Evolutionary conservation across 129 eudicot species (phyloP).

Genomic region (Smallanthus sonchifolius): DNA sequence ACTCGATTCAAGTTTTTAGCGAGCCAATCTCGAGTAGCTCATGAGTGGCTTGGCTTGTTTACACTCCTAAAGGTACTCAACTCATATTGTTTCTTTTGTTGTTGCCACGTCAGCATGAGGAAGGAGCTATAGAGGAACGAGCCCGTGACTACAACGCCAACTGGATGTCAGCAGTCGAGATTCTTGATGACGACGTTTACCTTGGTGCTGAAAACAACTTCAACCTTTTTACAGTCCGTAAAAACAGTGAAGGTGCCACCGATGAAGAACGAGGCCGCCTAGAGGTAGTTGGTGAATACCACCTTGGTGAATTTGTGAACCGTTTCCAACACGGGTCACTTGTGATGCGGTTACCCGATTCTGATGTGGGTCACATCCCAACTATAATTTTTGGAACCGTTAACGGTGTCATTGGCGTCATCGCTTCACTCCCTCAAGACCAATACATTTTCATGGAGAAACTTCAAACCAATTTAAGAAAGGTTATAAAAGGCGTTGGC

Average conservation of each 20-base stretch:
- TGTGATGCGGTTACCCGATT: constrained; percentile 89
- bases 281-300: constrained; percentile 94
- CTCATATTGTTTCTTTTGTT: not conserved
- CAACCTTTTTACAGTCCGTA: constrained; percentile 88
- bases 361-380: constrained; percentile 87
- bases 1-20: too few species aligned
- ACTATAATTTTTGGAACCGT: constrained; percentile 84
- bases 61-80: not conserved
- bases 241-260: constrained; percentile 95
- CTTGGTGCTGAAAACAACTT: constrained; percentile 91
- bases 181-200: constrained; percentile 82
- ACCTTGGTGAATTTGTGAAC: constrained; percentile 88
- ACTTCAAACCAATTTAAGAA: constrained; percentile 80
- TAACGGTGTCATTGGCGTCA: constrained; percentile 92
- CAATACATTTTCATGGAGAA: constrained; percentile 77
- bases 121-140: constrained; percentile 97
- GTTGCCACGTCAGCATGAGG: constrained; percentile 63
- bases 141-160: constrained; percentile 98
- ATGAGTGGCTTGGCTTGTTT: too few species aligned
- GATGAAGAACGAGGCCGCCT: constrained; percentile 97
- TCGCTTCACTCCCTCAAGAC: constrained; percentile 86
- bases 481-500: constrained; percentile 86
- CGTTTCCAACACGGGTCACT: constrained; percentile 93
- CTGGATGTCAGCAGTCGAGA: constrained; percentile 99
- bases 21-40: too few species aligned